Evolutionary conservation across 495 filamentous ascomycete species (phyloP).

Genomic region (Trichoderma orchidacearum): DNA sequence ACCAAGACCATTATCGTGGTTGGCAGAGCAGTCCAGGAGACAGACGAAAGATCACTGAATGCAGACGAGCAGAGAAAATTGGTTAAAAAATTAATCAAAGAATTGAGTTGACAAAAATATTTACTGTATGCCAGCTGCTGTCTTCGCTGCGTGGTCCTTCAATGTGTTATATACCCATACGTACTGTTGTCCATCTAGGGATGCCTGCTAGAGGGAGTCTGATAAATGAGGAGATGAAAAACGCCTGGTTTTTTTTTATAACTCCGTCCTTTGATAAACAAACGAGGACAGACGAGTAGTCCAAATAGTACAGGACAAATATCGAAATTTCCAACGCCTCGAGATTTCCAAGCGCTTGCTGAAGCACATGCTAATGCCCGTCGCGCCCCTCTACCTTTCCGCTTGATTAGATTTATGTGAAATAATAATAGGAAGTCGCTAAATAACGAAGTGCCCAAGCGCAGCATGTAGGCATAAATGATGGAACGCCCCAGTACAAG

Average conservation of each 20-base stretch:
- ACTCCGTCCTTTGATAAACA: neutral
- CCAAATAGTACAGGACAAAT: neutral
- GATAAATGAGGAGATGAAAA: neutral
- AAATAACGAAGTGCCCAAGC: too few relatives aligned
- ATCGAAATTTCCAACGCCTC: neutral
- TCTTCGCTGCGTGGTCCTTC: neutral
- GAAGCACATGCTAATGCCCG: neutral
- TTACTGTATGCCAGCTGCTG: neutral
- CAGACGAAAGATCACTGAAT: slow-evolving; percentile 52
- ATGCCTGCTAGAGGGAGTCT: neutral
- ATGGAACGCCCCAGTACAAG: too few relatives aligned
- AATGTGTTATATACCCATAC: neutral
- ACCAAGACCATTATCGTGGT: slow-evolving; percentile 55
- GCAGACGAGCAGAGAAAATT: slow-evolving; percentile 68
- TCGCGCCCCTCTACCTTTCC: neutral
- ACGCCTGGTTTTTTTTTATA: neutral
- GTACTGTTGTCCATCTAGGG: neutral
- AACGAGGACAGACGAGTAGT: neutral
- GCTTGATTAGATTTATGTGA: neutral
- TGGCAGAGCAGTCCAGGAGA: slow-evolving; percentile 65
- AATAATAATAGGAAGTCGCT: too few relatives aligned
- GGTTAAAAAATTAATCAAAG: slow-evolving; percentile 48
- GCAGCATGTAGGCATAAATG: too few relatives aligned
- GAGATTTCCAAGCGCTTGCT: neutral
- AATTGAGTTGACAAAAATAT: slow-evolving; percentile 19